A percentile compares a stretch with the other conserved stretches of the same genome.
Conservation (phyloP, 208 protist species). For the Wallacemonas sp. region DNA sequence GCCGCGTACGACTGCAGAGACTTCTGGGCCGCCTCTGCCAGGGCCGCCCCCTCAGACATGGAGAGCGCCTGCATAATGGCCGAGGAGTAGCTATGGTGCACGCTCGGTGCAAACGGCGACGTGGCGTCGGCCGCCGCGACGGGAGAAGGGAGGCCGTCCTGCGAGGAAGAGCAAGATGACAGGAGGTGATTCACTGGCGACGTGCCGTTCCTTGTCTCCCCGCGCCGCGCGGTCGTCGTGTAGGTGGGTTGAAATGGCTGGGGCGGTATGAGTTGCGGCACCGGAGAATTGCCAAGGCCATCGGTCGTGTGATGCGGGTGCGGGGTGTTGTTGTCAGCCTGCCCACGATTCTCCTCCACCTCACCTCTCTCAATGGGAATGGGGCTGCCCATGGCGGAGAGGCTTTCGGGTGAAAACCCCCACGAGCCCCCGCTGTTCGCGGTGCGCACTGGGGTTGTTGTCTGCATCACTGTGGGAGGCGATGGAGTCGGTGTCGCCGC, state of each 20-base stretch:
- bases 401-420: not conserved
- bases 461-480: constrained; percentile 2
- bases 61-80: constrained; percentile 62
- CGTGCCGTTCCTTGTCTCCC: no score
- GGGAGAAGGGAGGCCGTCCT: not conserved
- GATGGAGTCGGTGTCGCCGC: constrained; percentile 2
- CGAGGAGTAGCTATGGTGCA: constrained; percentile 37
- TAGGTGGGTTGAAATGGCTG: not conserved
- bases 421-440: not conserved
- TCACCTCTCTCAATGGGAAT: constrained; percentile 28
- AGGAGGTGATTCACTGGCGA: not conserved
- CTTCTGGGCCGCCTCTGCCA: not conserved
- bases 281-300: not conserved
- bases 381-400: constrained; percentile 31
- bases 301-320: not conserved
- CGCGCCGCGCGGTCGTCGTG: not conserved
- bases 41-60: constrained; percentile 34
- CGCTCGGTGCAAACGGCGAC: constrained; percentile 1
- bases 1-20: not conserved
- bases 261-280: not conserved
- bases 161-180: not conserved
- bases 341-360: constrained; percentile 6
- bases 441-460: constrained; percentile 2
- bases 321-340: not conserved
- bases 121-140: constrained; percentile 3